Base-by-base conservation (phyloP, 805 yeast species). In the Candida golubevii region DNA sequence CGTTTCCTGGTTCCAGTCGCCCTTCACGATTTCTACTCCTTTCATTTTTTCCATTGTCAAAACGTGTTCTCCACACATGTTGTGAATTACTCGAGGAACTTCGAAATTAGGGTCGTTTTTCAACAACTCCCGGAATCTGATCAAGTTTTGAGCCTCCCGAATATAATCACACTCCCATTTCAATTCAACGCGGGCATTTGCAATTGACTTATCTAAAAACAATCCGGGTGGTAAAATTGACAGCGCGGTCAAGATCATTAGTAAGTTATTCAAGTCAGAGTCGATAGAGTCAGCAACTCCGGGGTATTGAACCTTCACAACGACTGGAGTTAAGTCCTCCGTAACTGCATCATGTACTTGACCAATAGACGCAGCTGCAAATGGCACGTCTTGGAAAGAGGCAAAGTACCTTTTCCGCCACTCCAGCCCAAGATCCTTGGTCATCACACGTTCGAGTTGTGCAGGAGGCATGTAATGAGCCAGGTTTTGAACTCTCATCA, bases 121-220 rank as follows among this genome's bases (percentile, higher is more conserved):
- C 31, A 71, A 51, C 50, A 88, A 68, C 42, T 79, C 79, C 27
- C 78, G 66, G 67, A 88, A 91, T 51, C 82, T 74, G 35, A 78
- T 79, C 52, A 90, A 67, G 56, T 83, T 83, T 47, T 76, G 77
- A 1, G 97, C 95, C 63, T 93, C 99, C 52, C 98, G 79, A 26
- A 82, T 65, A 60, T 93, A 93, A 66, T 93, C 98, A 66, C 98
- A 91, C 66, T 93, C 99, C 98, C 98, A 91, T 55, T 88, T 89
- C 53, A 93, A 73, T 63, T 93, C 99, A 13, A 79, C 79, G 53
- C 99, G 77, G 1, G 99, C 98, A 64, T 89, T 91, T 18, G 85
- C 96, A 45, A 93, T 82, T 18, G 97, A 88, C 55, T 84, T 86
- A 53, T 93, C 98, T 36, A 95, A 74, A 58, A 88, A 93, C 54